These are phyloP conservation scores for Coemansia sp. DNA, from an alignment of 192 early-diverging fungal genomes.

Conservation along the genomic window DNA sequence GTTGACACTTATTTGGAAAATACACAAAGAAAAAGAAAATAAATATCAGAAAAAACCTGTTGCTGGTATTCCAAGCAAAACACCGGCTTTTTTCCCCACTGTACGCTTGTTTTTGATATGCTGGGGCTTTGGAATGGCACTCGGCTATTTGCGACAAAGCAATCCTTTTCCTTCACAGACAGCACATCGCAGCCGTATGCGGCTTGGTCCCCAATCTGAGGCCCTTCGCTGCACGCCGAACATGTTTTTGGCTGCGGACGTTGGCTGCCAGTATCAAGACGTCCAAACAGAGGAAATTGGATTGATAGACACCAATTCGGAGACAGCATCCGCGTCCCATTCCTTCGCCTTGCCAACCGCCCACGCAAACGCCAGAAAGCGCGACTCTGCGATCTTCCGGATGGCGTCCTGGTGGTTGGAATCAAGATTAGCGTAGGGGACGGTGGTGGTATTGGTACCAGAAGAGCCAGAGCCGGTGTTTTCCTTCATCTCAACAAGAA, in stretches of 20 bases:
- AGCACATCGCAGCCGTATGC: background rate
- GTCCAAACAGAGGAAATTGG: conserved; percentile 60
- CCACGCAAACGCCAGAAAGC: conserved; percentile 62
- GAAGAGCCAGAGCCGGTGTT: background rate
- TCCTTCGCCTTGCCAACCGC: conserved; percentile 38
- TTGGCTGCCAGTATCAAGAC: background rate
- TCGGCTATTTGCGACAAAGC: background rate
- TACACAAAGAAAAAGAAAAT: background rate
- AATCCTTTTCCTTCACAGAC: background rate
- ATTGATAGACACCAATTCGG: conserved; percentile 58
- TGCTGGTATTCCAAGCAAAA: background rate
- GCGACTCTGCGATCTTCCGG: conserved; percentile 57
- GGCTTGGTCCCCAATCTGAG: background rate
- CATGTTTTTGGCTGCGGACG: conserved; percentile 1
- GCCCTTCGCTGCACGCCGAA: background rate
- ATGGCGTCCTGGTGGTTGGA: conserved; percentile 42
- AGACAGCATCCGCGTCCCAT: conserved; percentile 55
- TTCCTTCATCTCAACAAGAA: conserved; percentile 45
- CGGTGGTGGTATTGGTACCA: conserved; percentile 7
- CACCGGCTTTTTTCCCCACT: background rate
- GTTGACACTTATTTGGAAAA: background rate
- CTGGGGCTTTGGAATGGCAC: background rate
- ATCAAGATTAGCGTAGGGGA: conserved; percentile 43
- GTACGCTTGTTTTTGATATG: background rate
- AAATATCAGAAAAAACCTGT: background rate